These are phyloP conservation scores for Tephrocybe sp. DNA, from an alignment of 768 basidiomycete genomes.

Conservation along the genomic window DNA sequence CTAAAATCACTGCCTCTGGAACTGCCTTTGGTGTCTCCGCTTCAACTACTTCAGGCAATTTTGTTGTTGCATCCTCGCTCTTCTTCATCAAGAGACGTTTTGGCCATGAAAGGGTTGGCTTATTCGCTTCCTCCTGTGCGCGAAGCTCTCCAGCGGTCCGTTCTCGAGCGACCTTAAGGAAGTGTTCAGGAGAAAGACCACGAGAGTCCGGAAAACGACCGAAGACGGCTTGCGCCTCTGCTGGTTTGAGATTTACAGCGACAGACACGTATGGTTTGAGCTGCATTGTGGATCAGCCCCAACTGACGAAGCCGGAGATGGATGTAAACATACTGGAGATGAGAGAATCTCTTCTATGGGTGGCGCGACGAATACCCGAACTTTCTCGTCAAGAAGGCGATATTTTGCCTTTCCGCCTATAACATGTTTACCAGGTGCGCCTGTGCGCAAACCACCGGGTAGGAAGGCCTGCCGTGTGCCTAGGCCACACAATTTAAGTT, in stretches of 20 bases:
- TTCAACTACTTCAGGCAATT: neutral
- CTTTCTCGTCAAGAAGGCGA: conserved; percentile 76
- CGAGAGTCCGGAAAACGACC: conserved; percentile 36
- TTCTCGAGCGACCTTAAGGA: conserved; percentile 39
- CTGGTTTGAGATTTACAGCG: conserved; percentile 36
- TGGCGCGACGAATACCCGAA: conserved; percentile 85
- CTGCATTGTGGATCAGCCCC: conserved; percentile 32
- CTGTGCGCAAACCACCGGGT: conserved; percentile 83
- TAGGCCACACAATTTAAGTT: conserved; percentile 25
- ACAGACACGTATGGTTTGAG: conserved; percentile 69
- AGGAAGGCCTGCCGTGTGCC: conserved; percentile 83
- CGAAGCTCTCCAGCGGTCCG: conserved; percentile 6
- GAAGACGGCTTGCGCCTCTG: conserved; percentile 35
- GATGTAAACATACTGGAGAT: conserved; percentile 48
- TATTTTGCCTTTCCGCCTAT: conserved; percentile 78
- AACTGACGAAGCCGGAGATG: neutral
- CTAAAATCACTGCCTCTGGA: conserved; percentile 1
- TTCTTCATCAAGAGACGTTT: neutral
- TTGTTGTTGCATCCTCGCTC: neutral
- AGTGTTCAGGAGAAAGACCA: conserved; percentile 43
- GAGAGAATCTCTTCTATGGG: conserved; percentile 58
- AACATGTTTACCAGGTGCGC: conserved; percentile 86
- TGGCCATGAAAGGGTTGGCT: conserved; percentile 11
- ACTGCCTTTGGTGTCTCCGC: neutral
- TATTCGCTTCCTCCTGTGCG: conserved; percentile 2